Base-by-base conservation (phyloP, 768 basidiomycete genomes). In the Hydnum rufescens region DNA sequence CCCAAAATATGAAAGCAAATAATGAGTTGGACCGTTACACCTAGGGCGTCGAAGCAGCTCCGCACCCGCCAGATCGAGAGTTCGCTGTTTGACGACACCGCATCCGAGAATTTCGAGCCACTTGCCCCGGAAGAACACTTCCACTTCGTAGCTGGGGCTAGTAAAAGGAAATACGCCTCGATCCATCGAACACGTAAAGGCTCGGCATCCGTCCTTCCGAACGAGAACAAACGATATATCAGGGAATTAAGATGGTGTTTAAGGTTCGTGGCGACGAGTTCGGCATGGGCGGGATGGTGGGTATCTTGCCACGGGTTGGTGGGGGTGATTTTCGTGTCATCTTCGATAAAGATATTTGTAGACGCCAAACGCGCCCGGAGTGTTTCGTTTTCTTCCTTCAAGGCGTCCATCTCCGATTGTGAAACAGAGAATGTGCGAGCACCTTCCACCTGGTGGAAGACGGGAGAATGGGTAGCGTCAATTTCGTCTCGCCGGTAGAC, bases 401-500 rank as follows among this genome's bases (percentile, higher is more conserved):
- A 71, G 1, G 53, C 43, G 52, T 78, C 72, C 52, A 81, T 70
- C 23, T 75, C 72, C 31, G 72, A 65, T 1, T 51, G 26, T 0
- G 57, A 49, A 5, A 54, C 30, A 26, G 63, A 58, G 63, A 89
- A 87, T 52, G 96, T 78, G 30, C 78, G 69, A 8, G 90, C 88
- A 29, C 93, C 95, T 63, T 99, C 95, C 67, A 95, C 87, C 67
- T 99, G 95, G 66, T 99, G 95, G 63, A 99, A 99, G 32, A 95
- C 86, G 3, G 95, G 95, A 64, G 96, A 95, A 63, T 99, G 95
- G 5, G 83, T 85, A 8, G 76, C 74, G 68, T 99, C 95, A 56
- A 99, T 97, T 67, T 97, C 95, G 73, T 99, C 95, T 60, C 95
- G 77, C 49, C 95, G 70, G 66, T 97, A 99, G 51, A 99, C 95